A percentile compares a stretch with the other conserved stretches of the same genome.
Evolutionary conservation across 2,329 filamentous ascomycete species (phyloP).

Genomic region (Nectriaceae sp.): DNA sequence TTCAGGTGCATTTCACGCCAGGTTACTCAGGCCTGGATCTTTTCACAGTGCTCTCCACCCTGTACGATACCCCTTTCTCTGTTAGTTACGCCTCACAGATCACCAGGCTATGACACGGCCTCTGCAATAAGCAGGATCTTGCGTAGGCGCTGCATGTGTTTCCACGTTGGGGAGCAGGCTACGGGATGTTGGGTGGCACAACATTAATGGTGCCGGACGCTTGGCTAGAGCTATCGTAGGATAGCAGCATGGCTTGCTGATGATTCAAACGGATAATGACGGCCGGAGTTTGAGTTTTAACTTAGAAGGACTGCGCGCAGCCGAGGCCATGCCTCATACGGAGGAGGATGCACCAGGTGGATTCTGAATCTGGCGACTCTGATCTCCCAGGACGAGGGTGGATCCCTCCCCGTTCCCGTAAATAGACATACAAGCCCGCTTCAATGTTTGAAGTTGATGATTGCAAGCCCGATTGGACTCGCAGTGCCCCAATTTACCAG

Average conservation of each 20-base stretch:
- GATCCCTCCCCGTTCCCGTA: too few relatives aligned
- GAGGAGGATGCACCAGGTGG: background rate
- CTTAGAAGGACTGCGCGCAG: background rate
- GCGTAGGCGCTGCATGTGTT: conserved; percentile 13
- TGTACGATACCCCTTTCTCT: background rate
- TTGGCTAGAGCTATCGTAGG: conserved; percentile 6
- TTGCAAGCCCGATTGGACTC: background rate
- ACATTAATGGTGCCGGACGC: background rate
- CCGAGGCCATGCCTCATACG: background rate
- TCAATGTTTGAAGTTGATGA: background rate
- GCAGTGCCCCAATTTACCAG: background rate
- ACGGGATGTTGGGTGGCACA: conserved; percentile 20
- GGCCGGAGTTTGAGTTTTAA: background rate
- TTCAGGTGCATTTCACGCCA: background rate
- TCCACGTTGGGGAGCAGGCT: conserved; percentile 18
- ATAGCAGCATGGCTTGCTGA: conserved; percentile 2
- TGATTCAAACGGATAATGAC: conserved; percentile 9
- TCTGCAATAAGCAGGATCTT: conserved; percentile 15
- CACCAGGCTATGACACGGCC: background rate
- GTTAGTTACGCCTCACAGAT: background rate
- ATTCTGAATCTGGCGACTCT: background rate
- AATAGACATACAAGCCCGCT: too few relatives aligned
- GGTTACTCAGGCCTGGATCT: background rate
- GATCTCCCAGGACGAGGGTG: background rate
- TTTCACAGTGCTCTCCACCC: background rate